phyloP scores from a whole-genome alignment of 441 rosid species.

The Metrosideros polymorpha region DNA sequence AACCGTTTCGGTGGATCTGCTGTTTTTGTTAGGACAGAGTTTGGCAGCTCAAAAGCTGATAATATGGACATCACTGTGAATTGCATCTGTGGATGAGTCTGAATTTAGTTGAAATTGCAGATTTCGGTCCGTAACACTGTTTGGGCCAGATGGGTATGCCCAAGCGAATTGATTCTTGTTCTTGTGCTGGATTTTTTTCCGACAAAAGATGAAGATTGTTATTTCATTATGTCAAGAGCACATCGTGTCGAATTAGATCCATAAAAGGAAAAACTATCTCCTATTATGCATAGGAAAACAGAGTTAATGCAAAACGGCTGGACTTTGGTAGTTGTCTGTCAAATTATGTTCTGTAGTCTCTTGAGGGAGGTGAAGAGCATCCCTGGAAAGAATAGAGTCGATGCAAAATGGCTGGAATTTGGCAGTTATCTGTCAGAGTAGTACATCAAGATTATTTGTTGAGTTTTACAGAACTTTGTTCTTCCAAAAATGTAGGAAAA shows the following conservation, averaged over 20 bases:
- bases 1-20: background rate
- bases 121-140: background rate
- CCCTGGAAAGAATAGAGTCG: background rate
- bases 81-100: background rate
- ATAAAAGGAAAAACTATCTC: background rate
- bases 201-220: background rate
- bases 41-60: background rate
- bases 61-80: background rate
- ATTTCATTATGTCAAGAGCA: background rate
- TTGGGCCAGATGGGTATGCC: background rate
- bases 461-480: background rate
- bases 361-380: background rate
- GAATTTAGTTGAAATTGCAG: background rate
- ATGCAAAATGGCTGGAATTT: background rate
- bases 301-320: background rate
- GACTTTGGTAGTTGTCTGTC: background rate
- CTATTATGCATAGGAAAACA: background rate
- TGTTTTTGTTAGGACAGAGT: background rate
- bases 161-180: background rate
- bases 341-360: background rate
- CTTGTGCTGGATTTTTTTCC: background rate
- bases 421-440: background rate
- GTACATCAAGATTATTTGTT: background rate
- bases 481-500: background rate
- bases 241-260: background rate